Base-by-base conservation (phyloP, 768 basidiomycete genomes). In the Coprinopsis strossmayeri region DNA sequence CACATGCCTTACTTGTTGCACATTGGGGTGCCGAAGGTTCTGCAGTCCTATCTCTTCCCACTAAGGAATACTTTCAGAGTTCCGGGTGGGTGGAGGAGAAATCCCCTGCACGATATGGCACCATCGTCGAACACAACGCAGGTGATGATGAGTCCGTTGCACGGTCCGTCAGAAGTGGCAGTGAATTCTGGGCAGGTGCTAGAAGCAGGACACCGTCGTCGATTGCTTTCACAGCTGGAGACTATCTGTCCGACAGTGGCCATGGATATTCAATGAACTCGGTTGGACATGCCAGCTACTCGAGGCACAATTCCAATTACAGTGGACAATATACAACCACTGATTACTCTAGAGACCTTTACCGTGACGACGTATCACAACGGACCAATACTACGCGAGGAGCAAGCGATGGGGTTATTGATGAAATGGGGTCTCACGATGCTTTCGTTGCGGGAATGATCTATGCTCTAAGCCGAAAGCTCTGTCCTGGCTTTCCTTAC, bases 381-480 rank as follows among this genome's bases (percentile, higher is more conserved):
- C 73, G 72, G 5, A 83, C 81, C 0, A 79, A 83, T 59, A 73
- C 61, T 26, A 46, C 63, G 28, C 60, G 59, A 64, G 40, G 66
- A 68, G 7, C 59, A 57, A 68, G 68, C 39, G 74, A 71, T 15
- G 70, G 69, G 21, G 64, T 76, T 1, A 67, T 81, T 5, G 88
- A 89, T 57, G 87, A 90, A 55, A 76, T 82, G 9, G 87, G 87
- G 1, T 82, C 84, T 1, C 84, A 90, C 55, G 83, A 87, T 49
- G 88, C 87, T 2, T 90, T 90, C 55, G 77, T 89, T n/a, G 82
- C 85, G 0, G 90, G 88, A 5, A 91, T 92, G 87, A 85, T 92
- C 47, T 91, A 79, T 62, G 79, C 88, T 0, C 60, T 92, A 55
- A 89, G 82, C 48, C 68, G 87, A 55, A 72, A 79, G 38, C 66